These are phyloP conservation scores for Pythium aristosporum DNA, from an alignment of 352 stramenopile genomes.

Conservation along the genomic window DNA sequence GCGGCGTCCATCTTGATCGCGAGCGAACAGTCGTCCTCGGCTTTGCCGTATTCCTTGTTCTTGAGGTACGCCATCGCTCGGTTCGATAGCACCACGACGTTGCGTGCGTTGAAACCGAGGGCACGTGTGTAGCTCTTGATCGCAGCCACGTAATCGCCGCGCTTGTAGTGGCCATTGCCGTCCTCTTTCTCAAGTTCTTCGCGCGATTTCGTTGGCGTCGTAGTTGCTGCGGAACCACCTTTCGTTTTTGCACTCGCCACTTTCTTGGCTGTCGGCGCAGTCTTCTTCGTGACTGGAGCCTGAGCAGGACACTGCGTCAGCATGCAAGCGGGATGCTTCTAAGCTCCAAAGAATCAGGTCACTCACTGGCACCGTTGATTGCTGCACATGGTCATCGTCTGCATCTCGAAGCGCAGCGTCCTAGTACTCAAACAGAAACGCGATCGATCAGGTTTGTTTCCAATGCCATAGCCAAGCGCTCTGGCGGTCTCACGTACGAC, in stretches of 20 bases:
- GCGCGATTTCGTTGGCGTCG: conserved; percentile 26
- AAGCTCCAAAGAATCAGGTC: neutral
- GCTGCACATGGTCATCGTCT: conserved; percentile 24
- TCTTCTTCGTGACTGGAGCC: neutral
- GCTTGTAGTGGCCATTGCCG: conserved; percentile 91
- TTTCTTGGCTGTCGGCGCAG: conserved; percentile 3
- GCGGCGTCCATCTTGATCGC: conserved; percentile 73
- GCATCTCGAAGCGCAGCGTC: conserved; percentile 35
- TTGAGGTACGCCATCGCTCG: conserved; percentile 89
- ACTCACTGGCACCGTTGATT: neutral
- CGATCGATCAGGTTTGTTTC: neutral
- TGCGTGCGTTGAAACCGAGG: conserved; percentile 68
- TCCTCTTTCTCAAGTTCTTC: conserved; percentile 86
- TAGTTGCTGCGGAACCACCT: neutral
- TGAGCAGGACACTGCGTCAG: neutral
- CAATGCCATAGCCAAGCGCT: neutral
- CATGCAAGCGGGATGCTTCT: neutral
- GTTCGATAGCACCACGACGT: conserved; percentile 86
- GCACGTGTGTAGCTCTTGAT: conserved; percentile 89
- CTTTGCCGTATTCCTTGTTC: conserved; percentile 81
- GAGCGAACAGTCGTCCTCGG: conserved; percentile 89
- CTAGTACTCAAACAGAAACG: conserved; percentile 5
- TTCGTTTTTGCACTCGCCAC: neutral
- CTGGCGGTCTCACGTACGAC: conserved; percentile 46
- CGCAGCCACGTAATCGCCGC: conserved; percentile 82